Evolutionary conservation across 1,139 yeast genomes (phyloP).

Genomic region (Candida frijolesensis): DNA sequence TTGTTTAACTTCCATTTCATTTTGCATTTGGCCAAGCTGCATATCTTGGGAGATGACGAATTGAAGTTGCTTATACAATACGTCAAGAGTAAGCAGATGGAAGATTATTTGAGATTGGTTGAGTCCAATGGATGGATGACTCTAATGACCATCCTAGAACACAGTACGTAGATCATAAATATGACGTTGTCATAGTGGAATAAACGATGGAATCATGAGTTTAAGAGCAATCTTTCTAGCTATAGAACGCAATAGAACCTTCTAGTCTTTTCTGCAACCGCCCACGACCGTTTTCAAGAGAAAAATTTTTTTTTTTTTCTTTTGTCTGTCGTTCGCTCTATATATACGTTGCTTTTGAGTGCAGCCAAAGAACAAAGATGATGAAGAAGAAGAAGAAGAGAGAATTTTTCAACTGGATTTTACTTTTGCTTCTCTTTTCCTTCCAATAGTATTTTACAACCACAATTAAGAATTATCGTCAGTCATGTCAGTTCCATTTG

Average conservation of each 20-base stretch:
- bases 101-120: slow-evolving; percentile 55
- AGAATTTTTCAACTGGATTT: slow-evolving; percentile 2
- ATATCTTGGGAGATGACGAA: slow-evolving; percentile 57
- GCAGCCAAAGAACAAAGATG: background rate
- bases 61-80: slow-evolving; percentile 46
- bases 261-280: slow-evolving; percentile 4
- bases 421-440: slow-evolving; percentile 4
- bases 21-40: slow-evolving; percentile 54
- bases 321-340: no score
- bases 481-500: slow-evolving; percentile 77
- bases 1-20: slow-evolving; percentile 75
- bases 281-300: slow-evolving; percentile 6
- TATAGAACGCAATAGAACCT: slow-evolving; percentile 6
- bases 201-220: background rate
- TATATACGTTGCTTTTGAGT: background rate
- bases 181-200: no score
- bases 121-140: slow-evolving; percentile 81
- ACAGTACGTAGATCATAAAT: slow-evolving; percentile 22
- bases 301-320: slow-evolving; percentile 1
- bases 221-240: background rate
- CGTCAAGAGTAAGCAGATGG: slow-evolving; percentile 38
- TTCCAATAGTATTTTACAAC: background rate
- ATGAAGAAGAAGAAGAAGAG: background rate
- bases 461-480: slow-evolving; percentile 2
- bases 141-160: slow-evolving; percentile 58